phyloP scores from a whole-genome alignment of 2,329 filamentous ascomycete genomes.

The Cercospora beticola region DNA sequence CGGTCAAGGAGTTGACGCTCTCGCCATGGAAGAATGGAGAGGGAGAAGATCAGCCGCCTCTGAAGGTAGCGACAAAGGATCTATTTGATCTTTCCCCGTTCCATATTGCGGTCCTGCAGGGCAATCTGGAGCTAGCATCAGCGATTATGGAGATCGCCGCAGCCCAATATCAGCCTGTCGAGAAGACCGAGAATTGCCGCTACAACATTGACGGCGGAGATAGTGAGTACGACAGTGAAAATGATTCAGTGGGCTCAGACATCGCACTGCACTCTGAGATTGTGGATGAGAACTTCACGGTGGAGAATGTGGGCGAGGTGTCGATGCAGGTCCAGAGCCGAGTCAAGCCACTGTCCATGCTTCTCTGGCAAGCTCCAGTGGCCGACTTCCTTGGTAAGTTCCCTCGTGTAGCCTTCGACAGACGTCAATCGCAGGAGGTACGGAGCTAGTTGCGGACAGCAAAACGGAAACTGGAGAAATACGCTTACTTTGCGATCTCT shows the following conservation, averaged over 20 bases:
- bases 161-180: slow-evolving; percentile 62
- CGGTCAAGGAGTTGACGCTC: slow-evolving; percentile 65
- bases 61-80: slow-evolving; percentile 64
- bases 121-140: slow-evolving; percentile 63
- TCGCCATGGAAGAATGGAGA: slow-evolving; percentile 53
- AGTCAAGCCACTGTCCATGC: slow-evolving; percentile 55
- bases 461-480: no score
- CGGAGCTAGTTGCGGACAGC: no score
- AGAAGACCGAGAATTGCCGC: slow-evolving; percentile 18
- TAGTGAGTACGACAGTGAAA: slow-evolving; percentile 32
- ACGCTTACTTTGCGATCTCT: no score
- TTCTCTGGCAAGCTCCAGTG: slow-evolving; percentile 42
- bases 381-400: slow-evolving; percentile 12
- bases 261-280: slow-evolving; percentile 49
- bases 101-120: slow-evolving; percentile 64
- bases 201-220: slow-evolving; percentile 39
- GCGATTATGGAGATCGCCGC: slow-evolving; percentile 68
- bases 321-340: slow-evolving; percentile 67
- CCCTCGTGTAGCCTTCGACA: neutral
- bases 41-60: slow-evolving; percentile 55
- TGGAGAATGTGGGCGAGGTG: slow-evolving; percentile 72
- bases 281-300: slow-evolving; percentile 67
- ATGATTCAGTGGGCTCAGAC: slow-evolving; percentile 26
- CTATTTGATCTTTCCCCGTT: slow-evolving; percentile 58
- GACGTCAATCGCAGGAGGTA: neutral